phyloP scores from a whole-genome alignment of 2,329 filamentous ascomycete species.

The Davidsoniella virescens region DNA sequence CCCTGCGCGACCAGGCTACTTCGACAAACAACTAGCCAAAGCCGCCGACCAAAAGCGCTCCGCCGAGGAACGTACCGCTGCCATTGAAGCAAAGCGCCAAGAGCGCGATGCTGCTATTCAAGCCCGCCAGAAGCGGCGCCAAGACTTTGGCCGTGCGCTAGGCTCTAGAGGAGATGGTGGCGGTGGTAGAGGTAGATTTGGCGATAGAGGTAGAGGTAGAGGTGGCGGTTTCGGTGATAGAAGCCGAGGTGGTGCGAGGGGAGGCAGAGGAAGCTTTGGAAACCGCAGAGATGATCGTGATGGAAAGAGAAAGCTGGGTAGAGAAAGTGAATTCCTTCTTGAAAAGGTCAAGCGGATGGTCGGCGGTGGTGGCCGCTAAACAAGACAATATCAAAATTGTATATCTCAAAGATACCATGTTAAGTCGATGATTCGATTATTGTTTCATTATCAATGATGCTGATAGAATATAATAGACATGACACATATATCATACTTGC shows the following conservation, averaged over 20 bases:
- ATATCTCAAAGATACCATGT: too few relatives aligned
- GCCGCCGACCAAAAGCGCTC: conserved; percentile 22
- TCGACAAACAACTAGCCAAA: conserved; percentile 43
- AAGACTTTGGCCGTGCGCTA: conserved; percentile 50
- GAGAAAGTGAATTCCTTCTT: conserved; percentile 56
- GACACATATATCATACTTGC: too few relatives aligned
- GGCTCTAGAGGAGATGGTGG: conserved; percentile 27
- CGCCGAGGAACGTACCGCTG: conserved; percentile 26
- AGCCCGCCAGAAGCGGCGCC: conserved; percentile 40
- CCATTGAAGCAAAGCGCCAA: conserved; percentile 30
- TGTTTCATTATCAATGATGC: too few relatives aligned
- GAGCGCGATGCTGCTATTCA: conserved; percentile 32
- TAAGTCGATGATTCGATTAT: too few relatives aligned
- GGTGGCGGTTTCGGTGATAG: neutral
- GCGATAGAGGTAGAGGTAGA: neutral
- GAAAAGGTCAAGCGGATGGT: conserved; percentile 56
- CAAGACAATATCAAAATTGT: too few relatives aligned
- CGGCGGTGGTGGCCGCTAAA: conserved; percentile 17
- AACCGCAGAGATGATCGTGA: conserved; percentile 20
- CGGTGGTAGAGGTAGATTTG: neutral
- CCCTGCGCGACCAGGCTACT: conserved; percentile 34
- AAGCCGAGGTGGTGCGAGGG: neutral
- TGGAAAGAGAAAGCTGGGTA: conserved; percentile 55
- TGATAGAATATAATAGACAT: too few relatives aligned
- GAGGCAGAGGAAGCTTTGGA: neutral